phyloP scores from a whole-genome alignment of 495 filamentous ascomycete genomes.

The Daldinia bambusicola region DNA sequence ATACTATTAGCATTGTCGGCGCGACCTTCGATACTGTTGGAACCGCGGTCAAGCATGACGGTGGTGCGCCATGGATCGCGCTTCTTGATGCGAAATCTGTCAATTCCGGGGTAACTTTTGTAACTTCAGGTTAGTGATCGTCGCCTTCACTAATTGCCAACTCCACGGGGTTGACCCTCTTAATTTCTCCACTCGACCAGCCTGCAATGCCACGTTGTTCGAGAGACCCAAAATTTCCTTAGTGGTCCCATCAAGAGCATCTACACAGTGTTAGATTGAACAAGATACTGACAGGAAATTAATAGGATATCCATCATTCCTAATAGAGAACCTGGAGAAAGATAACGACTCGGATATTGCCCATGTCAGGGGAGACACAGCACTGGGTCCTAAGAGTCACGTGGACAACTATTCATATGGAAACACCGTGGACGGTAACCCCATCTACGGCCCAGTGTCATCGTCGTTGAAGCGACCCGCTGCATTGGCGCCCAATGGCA shows the following conservation, averaged over 20 bases:
- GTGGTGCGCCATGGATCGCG: constrained; percentile 54
- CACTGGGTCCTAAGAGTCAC: constrained; percentile 39
- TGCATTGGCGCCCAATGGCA: constrained; percentile 48
- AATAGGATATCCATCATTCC: constrained; percentile 50
- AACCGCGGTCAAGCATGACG: constrained; percentile 66
- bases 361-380: constrained; percentile 43
- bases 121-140: constrained; percentile 44
- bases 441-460: constrained; percentile 65
- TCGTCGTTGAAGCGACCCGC: constrained; percentile 44
- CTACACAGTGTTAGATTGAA: background rate
- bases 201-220: background rate
- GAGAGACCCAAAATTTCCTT: background rate
- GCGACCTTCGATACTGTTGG: constrained; percentile 64
- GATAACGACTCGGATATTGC: constrained; percentile 49
- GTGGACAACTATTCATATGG: constrained; percentile 52
- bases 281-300: background rate
- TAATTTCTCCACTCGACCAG: background rate
- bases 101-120: constrained; percentile 54
- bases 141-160: background rate
- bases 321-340: constrained; percentile 57
- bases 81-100: constrained; percentile 53
- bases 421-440: constrained; percentile 69
- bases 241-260: background rate
- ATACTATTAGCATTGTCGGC: constrained; percentile 61
- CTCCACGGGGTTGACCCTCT: background rate